Evolutionary conservation across 495 filamentous ascomycete species (phyloP).

Genomic region (Chlorociboria aeruginascens): DNA sequence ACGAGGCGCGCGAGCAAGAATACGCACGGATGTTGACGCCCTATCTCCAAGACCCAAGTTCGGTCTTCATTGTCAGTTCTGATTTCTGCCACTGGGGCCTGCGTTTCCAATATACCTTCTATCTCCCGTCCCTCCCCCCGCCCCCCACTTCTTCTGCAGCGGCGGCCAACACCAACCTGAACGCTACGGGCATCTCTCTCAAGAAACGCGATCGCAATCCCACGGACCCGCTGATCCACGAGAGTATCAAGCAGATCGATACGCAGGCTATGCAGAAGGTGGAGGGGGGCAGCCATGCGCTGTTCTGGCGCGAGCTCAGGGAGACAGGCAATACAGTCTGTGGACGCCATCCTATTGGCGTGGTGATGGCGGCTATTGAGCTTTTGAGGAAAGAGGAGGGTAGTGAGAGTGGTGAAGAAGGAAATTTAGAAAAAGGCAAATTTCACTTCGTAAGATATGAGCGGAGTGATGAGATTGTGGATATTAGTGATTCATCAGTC

Average conservation of each 20-base stretch:
- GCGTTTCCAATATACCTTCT: constrained; percentile 79
- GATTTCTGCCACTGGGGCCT: constrained; percentile 97
- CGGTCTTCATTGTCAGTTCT: constrained; percentile 77
- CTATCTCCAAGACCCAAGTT: constrained; percentile 65
- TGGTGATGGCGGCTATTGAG: constrained; percentile 84
- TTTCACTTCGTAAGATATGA: constrained; percentile 90
- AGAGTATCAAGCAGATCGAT: constrained; percentile 77
- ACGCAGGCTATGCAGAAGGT: constrained; percentile 72
- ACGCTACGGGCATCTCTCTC: constrained; percentile 24
- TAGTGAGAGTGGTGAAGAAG: neutral
- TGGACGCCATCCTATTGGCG: constrained; percentile 88
- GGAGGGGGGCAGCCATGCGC: constrained; percentile 54
- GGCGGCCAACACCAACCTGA: neutral
- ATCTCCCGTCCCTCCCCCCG: constrained; percentile 32
- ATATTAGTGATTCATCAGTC: constrained; percentile 72
- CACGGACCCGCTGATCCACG: constrained; percentile 54
- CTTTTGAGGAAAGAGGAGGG: constrained; percentile 25
- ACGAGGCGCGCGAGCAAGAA: constrained; percentile 47
- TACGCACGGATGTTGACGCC: constrained; percentile 65
- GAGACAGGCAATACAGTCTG: constrained; percentile 87
- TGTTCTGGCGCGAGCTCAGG: constrained; percentile 55
- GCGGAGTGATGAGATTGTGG: constrained; percentile 66
- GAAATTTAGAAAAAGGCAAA: constrained; percentile 22
- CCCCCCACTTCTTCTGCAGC: neutral
- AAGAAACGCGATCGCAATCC: constrained; percentile 29